Evolutionary conservation across 2,329 filamentous ascomycete species (phyloP).

Genomic region (Apiospora kogelbergensis): DNA sequence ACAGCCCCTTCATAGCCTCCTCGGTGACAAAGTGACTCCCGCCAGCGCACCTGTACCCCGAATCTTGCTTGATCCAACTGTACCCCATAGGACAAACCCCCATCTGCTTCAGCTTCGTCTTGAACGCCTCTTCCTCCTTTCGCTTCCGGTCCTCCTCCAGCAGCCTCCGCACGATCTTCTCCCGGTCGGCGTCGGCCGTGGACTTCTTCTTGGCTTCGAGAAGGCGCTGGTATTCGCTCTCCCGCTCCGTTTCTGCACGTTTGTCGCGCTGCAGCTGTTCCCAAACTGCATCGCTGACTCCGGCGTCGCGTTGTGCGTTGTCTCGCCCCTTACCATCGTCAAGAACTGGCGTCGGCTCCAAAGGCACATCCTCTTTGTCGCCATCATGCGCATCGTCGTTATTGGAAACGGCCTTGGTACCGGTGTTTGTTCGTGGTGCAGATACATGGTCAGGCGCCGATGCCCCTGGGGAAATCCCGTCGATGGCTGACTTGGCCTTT

Average conservation of each 20-base stretch:
- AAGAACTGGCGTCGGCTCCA: neutral
- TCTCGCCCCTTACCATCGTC: neutral
- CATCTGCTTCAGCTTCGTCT: slow-evolving; percentile 49
- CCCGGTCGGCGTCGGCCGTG: slow-evolving; percentile 28
- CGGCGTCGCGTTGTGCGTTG: slow-evolving; percentile 46
- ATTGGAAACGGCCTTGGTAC: neutral
- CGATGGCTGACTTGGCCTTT: neutral
- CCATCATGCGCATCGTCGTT: neutral
- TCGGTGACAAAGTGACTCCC: slow-evolving; percentile 57
- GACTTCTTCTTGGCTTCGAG: slow-evolving; percentile 27
- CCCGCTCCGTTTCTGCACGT: slow-evolving; percentile 35
- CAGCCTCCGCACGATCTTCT: slow-evolving; percentile 37
- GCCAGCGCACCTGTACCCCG: slow-evolving; percentile 63
- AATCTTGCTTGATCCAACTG: slow-evolving; percentile 58
- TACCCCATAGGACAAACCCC: slow-evolving; percentile 59
- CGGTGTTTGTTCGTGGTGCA: neutral
- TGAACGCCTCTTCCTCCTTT: slow-evolving; percentile 38
- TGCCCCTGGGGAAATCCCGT: neutral
- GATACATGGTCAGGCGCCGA: neutral
- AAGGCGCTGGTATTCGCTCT: slow-evolving; percentile 37
- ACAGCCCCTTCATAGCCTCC: slow-evolving; percentile 9
- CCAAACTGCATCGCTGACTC: slow-evolving; percentile 63
- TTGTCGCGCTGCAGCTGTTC: slow-evolving; percentile 55
- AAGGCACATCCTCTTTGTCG: slow-evolving; percentile 8
- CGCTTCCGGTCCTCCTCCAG: slow-evolving; percentile 39